phyloP scores from a whole-genome alignment of 1,284 basidiomycete genomes.

The Pseudomicrostroma phylloplanum region DNA sequence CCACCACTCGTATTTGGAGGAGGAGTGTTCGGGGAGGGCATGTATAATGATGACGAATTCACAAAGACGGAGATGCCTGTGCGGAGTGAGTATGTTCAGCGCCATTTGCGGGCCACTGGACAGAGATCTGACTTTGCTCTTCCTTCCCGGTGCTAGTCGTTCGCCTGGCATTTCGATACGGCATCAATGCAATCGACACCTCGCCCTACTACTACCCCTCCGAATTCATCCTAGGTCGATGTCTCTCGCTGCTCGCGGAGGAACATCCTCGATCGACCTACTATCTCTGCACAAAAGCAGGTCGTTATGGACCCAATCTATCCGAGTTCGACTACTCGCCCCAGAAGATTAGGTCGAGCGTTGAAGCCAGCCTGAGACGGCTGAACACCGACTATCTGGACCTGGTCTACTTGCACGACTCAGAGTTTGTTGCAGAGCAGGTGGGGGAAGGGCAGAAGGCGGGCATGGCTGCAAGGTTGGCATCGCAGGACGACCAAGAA shows the following conservation, averaged over 20 bases:
- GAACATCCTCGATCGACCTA: constrained; percentile 52
- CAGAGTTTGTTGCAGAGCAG: constrained; percentile 72
- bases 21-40: constrained; percentile 40
- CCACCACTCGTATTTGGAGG: constrained; percentile 45
- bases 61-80: constrained; percentile 14
- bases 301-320: constrained; percentile 66
- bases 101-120: not conserved
- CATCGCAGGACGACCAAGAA: constrained; percentile 52
- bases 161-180: constrained; percentile 65
- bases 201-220: constrained; percentile 77
- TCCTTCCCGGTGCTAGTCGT: constrained; percentile 50
- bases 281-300: constrained; percentile 71
- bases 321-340: constrained; percentile 74
- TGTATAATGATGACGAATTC: constrained; percentile 35
- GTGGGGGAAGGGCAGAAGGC: constrained; percentile 55
- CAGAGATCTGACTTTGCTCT: not conserved
- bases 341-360: constrained; percentile 62
- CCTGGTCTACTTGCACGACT: constrained; percentile 69
- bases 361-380: constrained; percentile 67
- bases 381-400: constrained; percentile 61
- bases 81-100: constrained; percentile 10
- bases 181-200: constrained; percentile 81
- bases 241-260: constrained; percentile 50
- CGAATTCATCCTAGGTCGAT: constrained; percentile 72
- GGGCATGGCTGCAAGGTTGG: constrained; percentile 60